Evolutionary conservation across 116 monocot genomes (phyloP).

Genomic region (Papilionanthe hybrid): DNA sequence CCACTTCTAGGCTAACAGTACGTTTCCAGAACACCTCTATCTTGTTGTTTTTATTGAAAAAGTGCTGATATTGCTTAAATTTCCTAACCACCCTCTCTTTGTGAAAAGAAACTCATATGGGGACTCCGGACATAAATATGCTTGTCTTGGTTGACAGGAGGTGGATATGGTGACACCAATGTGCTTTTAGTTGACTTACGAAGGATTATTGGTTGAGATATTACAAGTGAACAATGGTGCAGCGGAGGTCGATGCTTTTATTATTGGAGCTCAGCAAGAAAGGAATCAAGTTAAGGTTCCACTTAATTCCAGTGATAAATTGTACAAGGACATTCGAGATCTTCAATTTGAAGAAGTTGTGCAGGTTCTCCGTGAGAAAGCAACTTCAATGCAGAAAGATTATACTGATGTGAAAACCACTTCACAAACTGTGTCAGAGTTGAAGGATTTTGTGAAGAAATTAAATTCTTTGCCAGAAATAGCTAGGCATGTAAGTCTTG

Average conservation of each 20-base stretch:
- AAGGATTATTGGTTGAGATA: conserved; percentile 97
- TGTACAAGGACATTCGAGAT: conserved; percentile 96
- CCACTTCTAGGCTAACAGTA: no score
- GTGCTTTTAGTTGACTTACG: conserved; percentile 96
- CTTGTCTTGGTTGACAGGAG: no score
- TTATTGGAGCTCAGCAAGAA: conserved; percentile 87
- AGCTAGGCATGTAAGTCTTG: conserved; percentile 96
- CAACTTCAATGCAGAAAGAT: conserved; percentile 96
- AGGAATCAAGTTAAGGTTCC: conserved; percentile 88
- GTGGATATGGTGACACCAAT: conserved; percentile 71
- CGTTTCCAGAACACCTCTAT: no score
- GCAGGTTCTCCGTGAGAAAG: conserved; percentile 95
- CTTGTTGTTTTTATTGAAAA: no score
- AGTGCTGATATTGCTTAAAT: no score
- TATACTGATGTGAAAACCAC: conserved; percentile 89
- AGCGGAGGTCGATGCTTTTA: conserved; percentile 79
- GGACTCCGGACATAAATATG: no score
- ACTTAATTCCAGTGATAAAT: conserved; percentile 96
- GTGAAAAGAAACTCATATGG: no score
- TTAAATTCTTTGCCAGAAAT: no score
- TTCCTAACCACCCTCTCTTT: no score
- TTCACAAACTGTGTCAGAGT: no score
- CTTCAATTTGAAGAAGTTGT: conserved; percentile 97
- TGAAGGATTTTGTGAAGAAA: no score
- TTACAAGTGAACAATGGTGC: conserved; percentile 86